Evolutionary conservation across 495 filamentous ascomycete species (phyloP).

Genomic region (Annulohypoxylon stygium): DNA sequence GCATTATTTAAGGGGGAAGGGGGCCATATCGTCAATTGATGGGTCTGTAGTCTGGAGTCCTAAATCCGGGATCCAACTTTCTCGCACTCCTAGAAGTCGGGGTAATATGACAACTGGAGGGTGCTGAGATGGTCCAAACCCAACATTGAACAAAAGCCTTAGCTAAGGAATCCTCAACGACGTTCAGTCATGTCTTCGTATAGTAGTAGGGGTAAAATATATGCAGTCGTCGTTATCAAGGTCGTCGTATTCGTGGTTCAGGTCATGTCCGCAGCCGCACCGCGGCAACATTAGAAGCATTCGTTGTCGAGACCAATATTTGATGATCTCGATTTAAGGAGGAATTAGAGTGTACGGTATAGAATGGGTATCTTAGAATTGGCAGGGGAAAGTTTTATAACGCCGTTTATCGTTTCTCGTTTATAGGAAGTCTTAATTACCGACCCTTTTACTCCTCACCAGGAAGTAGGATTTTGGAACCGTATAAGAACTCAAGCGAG

Average conservation of each 20-base stretch:
- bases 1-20: neutral
- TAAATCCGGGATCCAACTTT: neutral
- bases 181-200: slow-evolving; percentile 11
- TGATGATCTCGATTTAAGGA: no score
- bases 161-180: slow-evolving; percentile 13
- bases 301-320: no score
- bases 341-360: no score
- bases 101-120: neutral
- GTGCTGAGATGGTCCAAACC: neutral
- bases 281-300: no score
- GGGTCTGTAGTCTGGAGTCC: neutral
- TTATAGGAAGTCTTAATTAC: neutral
- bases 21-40: neutral
- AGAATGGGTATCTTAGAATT: no score
- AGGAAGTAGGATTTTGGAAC: slow-evolving; percentile 69
- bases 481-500: slow-evolving; percentile 75
- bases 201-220: neutral
- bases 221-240: neutral
- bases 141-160: neutral
- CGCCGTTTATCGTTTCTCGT: neutral
- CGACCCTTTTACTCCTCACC: neutral
- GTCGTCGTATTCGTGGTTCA: slow-evolving; percentile 25
- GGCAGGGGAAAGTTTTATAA: no score
- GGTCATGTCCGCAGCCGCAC: no score
- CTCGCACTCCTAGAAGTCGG: neutral